Evolutionary conservation across 495 filamentous ascomycete species (phyloP).

Genomic region (Tetracladium marchalianum): DNA sequence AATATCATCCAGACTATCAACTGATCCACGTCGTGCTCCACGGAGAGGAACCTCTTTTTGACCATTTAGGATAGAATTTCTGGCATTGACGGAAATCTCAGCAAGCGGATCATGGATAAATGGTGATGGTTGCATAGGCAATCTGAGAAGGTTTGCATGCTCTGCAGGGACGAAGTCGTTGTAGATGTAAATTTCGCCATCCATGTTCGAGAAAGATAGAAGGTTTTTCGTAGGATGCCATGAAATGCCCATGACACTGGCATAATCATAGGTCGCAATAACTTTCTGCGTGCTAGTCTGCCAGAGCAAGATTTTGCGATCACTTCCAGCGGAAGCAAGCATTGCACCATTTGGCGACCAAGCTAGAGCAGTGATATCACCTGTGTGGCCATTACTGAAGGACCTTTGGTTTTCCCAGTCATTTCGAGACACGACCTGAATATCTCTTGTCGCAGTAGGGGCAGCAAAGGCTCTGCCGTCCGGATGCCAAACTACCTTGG

Average conservation of each 20-base stretch:
- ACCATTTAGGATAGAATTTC: conserved; percentile 44
- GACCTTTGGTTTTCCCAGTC: conserved; percentile 77
- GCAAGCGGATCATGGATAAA: conserved; percentile 73
- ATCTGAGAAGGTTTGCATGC: conserved; percentile 45
- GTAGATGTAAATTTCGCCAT: conserved; percentile 86
- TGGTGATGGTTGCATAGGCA: conserved; percentile 61
- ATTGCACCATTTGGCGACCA: conserved; percentile 95
- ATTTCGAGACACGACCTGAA: conserved; percentile 74
- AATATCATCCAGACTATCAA: conserved; percentile 41
- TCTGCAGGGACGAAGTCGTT: conserved; percentile 66
- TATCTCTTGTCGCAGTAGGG: conserved; percentile 72
- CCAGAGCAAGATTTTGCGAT: conserved; percentile 81
- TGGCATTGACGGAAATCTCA: conserved; percentile 58
- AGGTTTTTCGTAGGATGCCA: conserved; percentile 91
- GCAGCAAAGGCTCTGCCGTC: conserved; percentile 87
- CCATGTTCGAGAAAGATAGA: conserved; percentile 78
- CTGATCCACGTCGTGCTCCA: conserved; percentile 25
- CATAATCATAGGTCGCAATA: conserved; percentile 60
- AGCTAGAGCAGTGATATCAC: conserved; percentile 74
- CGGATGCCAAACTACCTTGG: conserved; percentile 81
- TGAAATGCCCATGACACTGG: conserved; percentile 69
- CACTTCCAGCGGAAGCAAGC: conserved; percentile 70
- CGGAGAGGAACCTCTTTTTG: conserved; percentile 37
- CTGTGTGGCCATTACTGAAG: conserved; percentile 71
- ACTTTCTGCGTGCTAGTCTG: conserved; percentile 78